These are phyloP conservation scores for Symbiotaphrina buchneri DNA, from an alignment of 495 filamentous ascomycete species.

Conservation along the genomic window DNA sequence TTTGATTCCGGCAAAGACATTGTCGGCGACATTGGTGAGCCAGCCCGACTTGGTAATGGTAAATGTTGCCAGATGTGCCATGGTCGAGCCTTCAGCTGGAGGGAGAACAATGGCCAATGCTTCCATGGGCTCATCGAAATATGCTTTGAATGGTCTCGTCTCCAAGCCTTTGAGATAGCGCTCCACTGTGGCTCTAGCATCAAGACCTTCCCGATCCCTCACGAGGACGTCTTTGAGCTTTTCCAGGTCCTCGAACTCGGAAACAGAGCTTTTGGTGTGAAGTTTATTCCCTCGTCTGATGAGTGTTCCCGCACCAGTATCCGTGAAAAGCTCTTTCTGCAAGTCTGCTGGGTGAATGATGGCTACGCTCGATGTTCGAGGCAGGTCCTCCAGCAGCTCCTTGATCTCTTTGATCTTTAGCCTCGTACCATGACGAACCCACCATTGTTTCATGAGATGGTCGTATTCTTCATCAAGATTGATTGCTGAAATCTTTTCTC, in stretches of 20 bases:
- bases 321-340: slow-evolving; percentile 91
- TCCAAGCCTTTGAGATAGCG: slow-evolving; percentile 61
- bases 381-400: slow-evolving; percentile 67
- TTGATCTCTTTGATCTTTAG: slow-evolving; percentile 99
- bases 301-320: slow-evolving; percentile 85
- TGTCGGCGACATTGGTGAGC: slow-evolving; percentile 93
- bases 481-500: slow-evolving; percentile 91
- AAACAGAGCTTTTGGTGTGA: slow-evolving; percentile 44
- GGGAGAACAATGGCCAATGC: slow-evolving; percentile 85
- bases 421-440: slow-evolving; percentile 89
- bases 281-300: slow-evolving; percentile 89
- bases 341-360: slow-evolving; percentile 92
- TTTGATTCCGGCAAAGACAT: slow-evolving; percentile 81
- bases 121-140: slow-evolving; percentile 93
- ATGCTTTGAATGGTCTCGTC: slow-evolving; percentile 69
- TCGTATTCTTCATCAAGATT: slow-evolving; percentile 98
- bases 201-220: slow-evolving; percentile 64
- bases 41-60: slow-evolving; percentile 91
- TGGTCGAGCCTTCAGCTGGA: slow-evolving; percentile 25
- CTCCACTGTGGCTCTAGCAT: slow-evolving; percentile 66
- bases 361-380: slow-evolving; percentile 81
- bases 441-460: slow-evolving; percentile 80
- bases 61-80: slow-evolving; percentile 74
- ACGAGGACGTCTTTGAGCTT: slow-evolving; percentile 66
- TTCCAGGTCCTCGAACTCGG: slow-evolving; percentile 57